These are phyloP conservation scores for Silene vulgaris DNA, from an alignment of 179 eudicot species.

Conservation along the genomic window DNA sequence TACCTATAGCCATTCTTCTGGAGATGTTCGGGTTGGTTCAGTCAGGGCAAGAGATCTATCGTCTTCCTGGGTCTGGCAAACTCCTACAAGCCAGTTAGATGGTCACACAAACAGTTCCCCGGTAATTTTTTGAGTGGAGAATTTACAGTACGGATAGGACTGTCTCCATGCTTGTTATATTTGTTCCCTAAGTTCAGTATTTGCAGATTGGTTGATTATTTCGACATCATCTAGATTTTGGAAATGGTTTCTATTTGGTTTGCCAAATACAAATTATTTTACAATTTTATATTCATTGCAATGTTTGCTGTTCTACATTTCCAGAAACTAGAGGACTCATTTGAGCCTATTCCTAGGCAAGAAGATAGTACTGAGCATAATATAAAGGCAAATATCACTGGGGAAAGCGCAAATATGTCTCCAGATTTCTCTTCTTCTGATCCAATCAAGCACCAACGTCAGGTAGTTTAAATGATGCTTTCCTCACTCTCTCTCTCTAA, in stretches of 20 bases:
- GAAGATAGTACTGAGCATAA: conserved; percentile 31
- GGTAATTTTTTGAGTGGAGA: conserved; percentile 34
- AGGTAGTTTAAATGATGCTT: conserved; percentile 37
- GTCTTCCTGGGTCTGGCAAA: conserved; percentile 93
- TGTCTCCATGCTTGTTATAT: background rate
- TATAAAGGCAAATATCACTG: conserved; percentile 34
- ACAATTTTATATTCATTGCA: conserved; percentile 18
- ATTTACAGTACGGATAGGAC: conserved; percentile 14
- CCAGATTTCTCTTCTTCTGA: conserved; percentile 33
- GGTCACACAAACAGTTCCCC: conserved; percentile 33
- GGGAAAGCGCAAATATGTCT: conserved; percentile 26
- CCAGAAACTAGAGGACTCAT: conserved; percentile 40
- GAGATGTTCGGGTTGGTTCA: conserved; percentile 57
- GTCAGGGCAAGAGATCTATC: conserved; percentile 79
- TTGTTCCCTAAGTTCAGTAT: background rate
- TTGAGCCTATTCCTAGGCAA: conserved; percentile 34
- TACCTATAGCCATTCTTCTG: conserved; percentile 77
- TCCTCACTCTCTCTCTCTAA: too few relatives aligned
- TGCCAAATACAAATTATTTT: conserved; percentile 9
- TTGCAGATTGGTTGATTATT: background rate
- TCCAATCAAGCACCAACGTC: conserved; percentile 75
- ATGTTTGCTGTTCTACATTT: conserved; percentile 10
- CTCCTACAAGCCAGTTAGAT: conserved; percentile 39
- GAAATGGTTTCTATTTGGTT: conserved; percentile 13
- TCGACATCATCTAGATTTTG: conserved; percentile 10